These are phyloP conservation scores for Ophiostoma sp. DNA, from an alignment of 2,329 filamentous ascomycete species.

Conservation along the genomic window DNA sequence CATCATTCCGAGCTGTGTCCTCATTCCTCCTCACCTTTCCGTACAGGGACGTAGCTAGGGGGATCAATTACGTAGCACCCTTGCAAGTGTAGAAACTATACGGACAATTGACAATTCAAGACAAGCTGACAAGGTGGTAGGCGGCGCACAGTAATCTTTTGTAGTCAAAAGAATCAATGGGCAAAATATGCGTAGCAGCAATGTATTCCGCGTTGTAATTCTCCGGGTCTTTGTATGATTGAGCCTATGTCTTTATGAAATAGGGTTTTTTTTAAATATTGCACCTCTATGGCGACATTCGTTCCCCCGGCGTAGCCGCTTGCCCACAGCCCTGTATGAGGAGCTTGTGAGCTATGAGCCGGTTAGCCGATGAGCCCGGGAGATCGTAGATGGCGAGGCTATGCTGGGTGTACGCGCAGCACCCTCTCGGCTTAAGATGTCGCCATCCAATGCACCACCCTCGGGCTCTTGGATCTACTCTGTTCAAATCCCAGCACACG, in stretches of 20 bases:
- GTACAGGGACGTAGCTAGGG: background rate
- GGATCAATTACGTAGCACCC: slow-evolving; percentile 10
- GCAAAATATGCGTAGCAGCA: slow-evolving; percentile 1
- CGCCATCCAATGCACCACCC: background rate
- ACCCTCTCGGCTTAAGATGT: background rate
- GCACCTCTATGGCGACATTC: background rate
- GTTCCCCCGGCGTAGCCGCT: slow-evolving; percentile 4
- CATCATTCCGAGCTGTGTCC: background rate
- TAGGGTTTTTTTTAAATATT: background rate
- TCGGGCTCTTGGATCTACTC: background rate
- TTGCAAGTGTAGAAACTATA: slow-evolving; percentile 2
- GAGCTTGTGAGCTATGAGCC: background rate
- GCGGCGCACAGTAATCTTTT: background rate
- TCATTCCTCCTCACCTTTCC: slow-evolving; percentile 1
- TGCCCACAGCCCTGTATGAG: background rate
- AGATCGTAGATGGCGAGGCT: background rate
- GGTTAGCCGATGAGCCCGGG: background rate
- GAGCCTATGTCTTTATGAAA: background rate
- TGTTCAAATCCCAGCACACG: background rate
- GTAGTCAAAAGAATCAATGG: background rate
- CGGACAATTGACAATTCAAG: background rate
- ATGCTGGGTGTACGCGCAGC: background rate
- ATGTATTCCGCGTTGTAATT: slow-evolving; percentile 4
- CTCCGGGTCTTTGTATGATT: background rate
- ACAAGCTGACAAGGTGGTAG: background rate